Evolutionary conservation across 139 green algal species (phyloP).

Genomic region (Tetraselmis chui): DNA sequence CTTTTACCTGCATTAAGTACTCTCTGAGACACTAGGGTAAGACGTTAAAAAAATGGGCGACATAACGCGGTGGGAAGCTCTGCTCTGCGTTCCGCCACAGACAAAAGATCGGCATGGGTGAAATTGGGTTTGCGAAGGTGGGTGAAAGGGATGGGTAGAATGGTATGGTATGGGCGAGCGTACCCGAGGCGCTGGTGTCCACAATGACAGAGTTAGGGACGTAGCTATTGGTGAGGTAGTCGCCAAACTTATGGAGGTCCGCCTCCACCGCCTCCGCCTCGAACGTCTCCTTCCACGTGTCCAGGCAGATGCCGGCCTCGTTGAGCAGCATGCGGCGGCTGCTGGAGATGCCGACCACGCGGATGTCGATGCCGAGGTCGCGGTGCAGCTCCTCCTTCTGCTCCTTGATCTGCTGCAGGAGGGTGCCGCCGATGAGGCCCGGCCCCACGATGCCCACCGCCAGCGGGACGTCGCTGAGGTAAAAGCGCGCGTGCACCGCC

Average conservation of each 20-base stretch:
- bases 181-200: conserved; percentile 85
- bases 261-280: conserved; percentile 24
- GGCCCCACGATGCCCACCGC: conserved; percentile 85
- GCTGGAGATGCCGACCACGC: conserved; percentile 72
- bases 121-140: no score
- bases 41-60: no score
- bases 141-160: no score
- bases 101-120: no score
- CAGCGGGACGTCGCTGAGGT: conserved; percentile 81
- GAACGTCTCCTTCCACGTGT: conserved; percentile 66
- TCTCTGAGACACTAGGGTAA: no score
- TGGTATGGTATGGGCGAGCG: no score
- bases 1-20: no score
- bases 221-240: conserved; percentile 59
- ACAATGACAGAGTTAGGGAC: conserved; percentile 92
- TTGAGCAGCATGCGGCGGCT: conserved; percentile 72
- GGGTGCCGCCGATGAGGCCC: conserved; percentile 81
- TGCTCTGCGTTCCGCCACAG: no score
- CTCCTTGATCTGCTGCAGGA: conserved; percentile 82
- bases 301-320: conserved; percentile 68
- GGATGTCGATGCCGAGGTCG: conserved; percentile 82
- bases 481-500: conserved; percentile 91
- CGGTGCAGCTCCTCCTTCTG: conserved; percentile 47
- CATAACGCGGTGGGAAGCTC: no score
- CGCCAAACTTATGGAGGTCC: conserved; percentile 54